Evolutionary conservation across 1,139 yeast species (phyloP).

Genomic region (Diutina mesorugosa): DNA sequence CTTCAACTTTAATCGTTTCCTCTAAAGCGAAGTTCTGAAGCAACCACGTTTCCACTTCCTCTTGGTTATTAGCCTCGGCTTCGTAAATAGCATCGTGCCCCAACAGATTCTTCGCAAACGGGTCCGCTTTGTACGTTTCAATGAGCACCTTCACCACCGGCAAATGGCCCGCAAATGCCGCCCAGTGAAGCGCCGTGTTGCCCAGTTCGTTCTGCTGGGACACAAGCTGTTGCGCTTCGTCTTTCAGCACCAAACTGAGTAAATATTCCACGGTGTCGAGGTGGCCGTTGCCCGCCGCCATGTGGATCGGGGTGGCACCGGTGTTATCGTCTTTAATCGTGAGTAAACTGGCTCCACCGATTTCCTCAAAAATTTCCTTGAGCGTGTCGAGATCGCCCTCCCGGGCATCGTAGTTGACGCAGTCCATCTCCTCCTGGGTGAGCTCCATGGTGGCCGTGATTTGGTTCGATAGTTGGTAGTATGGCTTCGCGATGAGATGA

Average conservation of each 20-base stretch:
- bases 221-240: slow-evolving; percentile 35
- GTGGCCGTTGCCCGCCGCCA: slow-evolving; percentile 95
- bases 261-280: slow-evolving; percentile 52
- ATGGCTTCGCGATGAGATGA: background rate
- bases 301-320: slow-evolving; percentile 70
- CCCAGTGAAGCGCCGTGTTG: slow-evolving; percentile 95
- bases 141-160: slow-evolving; percentile 58
- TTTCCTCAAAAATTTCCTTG: slow-evolving; percentile 50
- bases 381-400: slow-evolving; percentile 73
- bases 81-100: slow-evolving; percentile 82
- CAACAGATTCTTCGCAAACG: slow-evolving; percentile 58
- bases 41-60: slow-evolving; percentile 59
- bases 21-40: slow-evolving; percentile 63
- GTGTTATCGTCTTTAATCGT: slow-evolving; percentile 51
- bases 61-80: slow-evolving; percentile 64
- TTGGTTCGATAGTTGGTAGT: background rate
- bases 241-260: slow-evolving; percentile 32
- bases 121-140: slow-evolving; percentile 68
- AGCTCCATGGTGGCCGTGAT: slow-evolving; percentile 2
- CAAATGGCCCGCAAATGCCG: slow-evolving; percentile 76
- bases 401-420: slow-evolving; percentile 72
- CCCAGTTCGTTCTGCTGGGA: slow-evolving; percentile 63
- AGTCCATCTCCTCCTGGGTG: slow-evolving; percentile 70
- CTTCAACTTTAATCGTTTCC: slow-evolving; percentile 36
- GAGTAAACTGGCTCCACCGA: slow-evolving; percentile 34